Conservation (phyloP, 495 filamentous ascomycete genomes). For the Neurospora africana region DNA sequence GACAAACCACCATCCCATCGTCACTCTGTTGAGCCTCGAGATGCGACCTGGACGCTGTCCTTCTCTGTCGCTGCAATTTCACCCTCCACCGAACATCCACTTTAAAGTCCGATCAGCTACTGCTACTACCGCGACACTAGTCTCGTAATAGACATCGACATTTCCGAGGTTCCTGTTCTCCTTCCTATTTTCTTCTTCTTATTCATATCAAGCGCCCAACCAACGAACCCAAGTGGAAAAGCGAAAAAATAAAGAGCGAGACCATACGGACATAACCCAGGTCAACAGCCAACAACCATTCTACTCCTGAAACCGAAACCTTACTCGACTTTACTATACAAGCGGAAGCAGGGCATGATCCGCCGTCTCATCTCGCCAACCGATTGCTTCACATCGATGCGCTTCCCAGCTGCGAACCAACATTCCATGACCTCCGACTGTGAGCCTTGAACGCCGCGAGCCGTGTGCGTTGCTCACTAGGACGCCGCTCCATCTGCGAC, state of each 20-base stretch:
- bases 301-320: background rate
- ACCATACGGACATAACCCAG: background rate
- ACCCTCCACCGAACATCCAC: background rate
- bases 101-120: background rate
- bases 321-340: background rate
- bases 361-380: background rate
- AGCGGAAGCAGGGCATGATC: background rate
- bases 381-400: background rate
- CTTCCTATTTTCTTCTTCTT: background rate
- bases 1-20: background rate
- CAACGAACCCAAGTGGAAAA: background rate
- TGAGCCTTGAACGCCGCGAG: background rate
- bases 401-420: background rate
- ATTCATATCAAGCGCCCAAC: background rate
- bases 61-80: background rate
- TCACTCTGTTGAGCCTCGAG: background rate
- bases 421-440: background rate
- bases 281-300: background rate
- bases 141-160: background rate
- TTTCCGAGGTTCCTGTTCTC: background rate
- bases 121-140: background rate
- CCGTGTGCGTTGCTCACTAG: background rate
- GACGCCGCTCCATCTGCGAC: background rate
- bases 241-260: background rate
- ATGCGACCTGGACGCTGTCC: background rate